Evolutionary conservation across 306 rosid species (phyloP).

Genomic region (Cucumis cinereus): DNA sequence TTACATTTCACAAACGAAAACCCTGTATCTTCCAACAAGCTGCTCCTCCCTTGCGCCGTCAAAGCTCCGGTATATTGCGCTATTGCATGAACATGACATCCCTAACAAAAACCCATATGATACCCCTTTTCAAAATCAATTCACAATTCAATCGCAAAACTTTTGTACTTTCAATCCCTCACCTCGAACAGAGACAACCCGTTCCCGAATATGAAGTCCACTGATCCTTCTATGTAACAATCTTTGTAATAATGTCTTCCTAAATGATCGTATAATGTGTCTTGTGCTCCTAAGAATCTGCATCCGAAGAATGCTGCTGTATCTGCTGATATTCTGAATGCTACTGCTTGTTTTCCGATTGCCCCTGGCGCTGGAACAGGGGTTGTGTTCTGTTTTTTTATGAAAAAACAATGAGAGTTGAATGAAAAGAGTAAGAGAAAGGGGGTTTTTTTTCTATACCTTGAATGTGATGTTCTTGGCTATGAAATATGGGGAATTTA

Average conservation of each 20-base stretch:
- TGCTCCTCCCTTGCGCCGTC: constrained; percentile 87
- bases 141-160: too few species aligned
- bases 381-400: not conserved
- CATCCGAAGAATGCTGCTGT: constrained; percentile 69
- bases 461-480: constrained; percentile 91
- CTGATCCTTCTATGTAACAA: constrained; percentile 96
- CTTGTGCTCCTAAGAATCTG: constrained; percentile 86
- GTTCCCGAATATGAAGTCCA: constrained; percentile 96
- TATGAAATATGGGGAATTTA: constrained; percentile 78
- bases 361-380: constrained; percentile 88
- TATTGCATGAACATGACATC: constrained; percentile 92
- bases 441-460: constrained; percentile 17
- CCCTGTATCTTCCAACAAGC: constrained; percentile 76
- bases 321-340: constrained; percentile 86
- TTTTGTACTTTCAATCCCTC: too few species aligned
- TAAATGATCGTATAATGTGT: constrained; percentile 77
- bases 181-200: constrained; percentile 67
- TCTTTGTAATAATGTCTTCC: constrained; percentile 94
- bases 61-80: constrained; percentile 65
- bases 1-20: constrained; percentile 91
- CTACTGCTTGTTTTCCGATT: constrained; percentile 79
- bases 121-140: not conserved
- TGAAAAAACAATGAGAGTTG: too few species aligned
- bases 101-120: constrained; percentile 20
- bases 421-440: too few species aligned